A percentile compares a stretch with the other conserved stretches of the same genome.
Evolutionary conservation across 805 yeast species (phyloP).

Genomic region (Starmerella powellii): DNA sequence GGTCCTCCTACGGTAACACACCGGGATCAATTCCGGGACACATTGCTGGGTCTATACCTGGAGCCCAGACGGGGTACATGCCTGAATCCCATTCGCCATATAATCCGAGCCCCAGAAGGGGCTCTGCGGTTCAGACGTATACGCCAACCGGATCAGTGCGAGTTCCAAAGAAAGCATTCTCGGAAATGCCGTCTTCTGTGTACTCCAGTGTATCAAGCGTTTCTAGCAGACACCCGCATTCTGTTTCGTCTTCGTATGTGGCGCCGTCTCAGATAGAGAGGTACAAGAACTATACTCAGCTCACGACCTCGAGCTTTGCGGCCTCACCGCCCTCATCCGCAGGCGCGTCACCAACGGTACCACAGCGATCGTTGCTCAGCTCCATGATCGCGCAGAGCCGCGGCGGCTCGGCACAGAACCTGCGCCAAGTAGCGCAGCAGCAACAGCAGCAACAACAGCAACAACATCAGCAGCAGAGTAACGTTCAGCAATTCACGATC

Average conservation of each 20-base stretch:
- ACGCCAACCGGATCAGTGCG: neutral
- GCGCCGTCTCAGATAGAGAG: slow-evolving; percentile 18
- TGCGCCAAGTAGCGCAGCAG: slow-evolving; percentile 2
- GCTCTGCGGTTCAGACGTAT: neutral
- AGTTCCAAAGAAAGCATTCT: neutral
- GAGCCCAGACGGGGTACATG: neutral
- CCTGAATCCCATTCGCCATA: slow-evolving; percentile 1
- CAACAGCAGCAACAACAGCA: slow-evolving; percentile 3
- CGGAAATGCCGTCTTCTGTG: slow-evolving; percentile 1
- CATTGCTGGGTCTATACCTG: slow-evolving; percentile 1
- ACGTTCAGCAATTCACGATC: neutral
- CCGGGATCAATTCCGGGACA: slow-evolving; percentile 5
- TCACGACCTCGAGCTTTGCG: slow-evolving; percentile 9
- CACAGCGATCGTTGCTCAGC: slow-evolving; percentile 20
- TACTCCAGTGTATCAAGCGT: slow-evolving; percentile 8
- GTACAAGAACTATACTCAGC: slow-evolving; percentile 15
- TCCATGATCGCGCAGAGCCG: slow-evolving; percentile 21
- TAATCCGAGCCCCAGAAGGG: neutral
- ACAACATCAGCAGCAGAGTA: slow-evolving; percentile 2
- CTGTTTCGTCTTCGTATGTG: slow-evolving; percentile 9
- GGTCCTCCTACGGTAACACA: neutral
- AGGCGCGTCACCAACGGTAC: slow-evolving; percentile 7
- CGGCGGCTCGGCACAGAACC: slow-evolving; percentile 8
- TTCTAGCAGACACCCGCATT: slow-evolving; percentile 4
- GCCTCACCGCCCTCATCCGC: slow-evolving; percentile 12